Base-by-base conservation (phyloP, 192 early-diverging fungal genomes). In the Coemansia biformis region DNA sequence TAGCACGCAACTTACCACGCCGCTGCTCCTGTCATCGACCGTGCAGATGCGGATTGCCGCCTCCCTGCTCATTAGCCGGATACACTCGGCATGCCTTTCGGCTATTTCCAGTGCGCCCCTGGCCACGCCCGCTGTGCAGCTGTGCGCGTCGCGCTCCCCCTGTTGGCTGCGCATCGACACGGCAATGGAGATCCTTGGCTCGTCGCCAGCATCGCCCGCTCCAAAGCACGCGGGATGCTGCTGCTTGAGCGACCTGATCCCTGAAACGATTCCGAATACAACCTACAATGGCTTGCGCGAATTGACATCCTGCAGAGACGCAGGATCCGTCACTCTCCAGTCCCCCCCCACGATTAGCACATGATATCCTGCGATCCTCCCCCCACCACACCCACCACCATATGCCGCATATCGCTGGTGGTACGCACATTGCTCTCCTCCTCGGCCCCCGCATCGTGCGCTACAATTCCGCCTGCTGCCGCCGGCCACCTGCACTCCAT, bases 241-340 rank as follows among this genome's bases (percentile, higher is more conserved):
- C 51, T 73, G 70, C 32, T 43, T 60, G 16, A 73, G 38, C 42
- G 70, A 73, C 34, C 70, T 63, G 37, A 73, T 73, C 19, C 58
- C 55, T 11, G 60, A 65, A 4, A 66, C 53, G 22, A 60, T 50
- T 8, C 54, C 59, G 14, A 74, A 56, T 19, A 74, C 39, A 36
- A 66, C 21, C 70, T 74, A 74, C 31, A 65, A 21, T 14, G 17
- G 29, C 8, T 9, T 34, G 26, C 29, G 24, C 24, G 24, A 6
- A 26, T 26, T 6, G n/a, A n/a, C n/a, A n/a, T n/a, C n/a, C n/a
- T n/a, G n/a, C n/a, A n/a, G n/a, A n/a, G n/a, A n/a, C n/a, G n/a
- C n/a, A n/a, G n/a, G n/a, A n/a, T n/a, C n/a, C n/a, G n/a, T n/a
- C n/a, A n/a, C n/a, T n/a, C n/a, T n/a, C n/a, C n/a, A n/a, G n/a